Evolutionary conservation across 768 basidiomycete species (phyloP), one percentile per base, ranked within the genome.

Genomic region (Aureoboletus auriporus): DNA sequence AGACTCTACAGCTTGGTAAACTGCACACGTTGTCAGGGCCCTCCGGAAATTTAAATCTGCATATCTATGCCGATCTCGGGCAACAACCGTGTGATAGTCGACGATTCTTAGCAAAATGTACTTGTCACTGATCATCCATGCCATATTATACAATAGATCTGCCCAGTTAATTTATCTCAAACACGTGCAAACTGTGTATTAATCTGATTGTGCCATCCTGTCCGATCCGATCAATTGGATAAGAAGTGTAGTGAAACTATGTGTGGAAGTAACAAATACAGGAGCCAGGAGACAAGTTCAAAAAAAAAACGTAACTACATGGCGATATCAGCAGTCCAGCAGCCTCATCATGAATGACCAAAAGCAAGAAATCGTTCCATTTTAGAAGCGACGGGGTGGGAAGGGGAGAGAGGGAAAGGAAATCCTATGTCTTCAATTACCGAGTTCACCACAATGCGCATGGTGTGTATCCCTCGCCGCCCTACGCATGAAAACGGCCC

Each of bases 1-100:
- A 31, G 20, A 29, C 27, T 61, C 52, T 58, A 62, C 61, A 62
- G 61, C 61, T 62, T 62, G 61, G 59, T 50, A 46, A 6, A 46
- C 5, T 44, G 47, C 17, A 34, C 49, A 35, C 49, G 30, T 40
- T 23, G 20, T 23, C 20, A 23, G 20, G 20, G 33, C 11, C n/a
- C n/a, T 33, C n/a, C 47, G 48, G 49, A 46, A 40, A 56, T 47
- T 36, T 9, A 6, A 33, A 50, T 34, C 20, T 23, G 4, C 20
- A 23, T 23, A 23, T 23, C 20, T 23, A 4, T 46, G 28, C 17
- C 26, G 17, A 55, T 57, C 49, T 33, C 14, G 12, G 33, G 33
- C 20, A 23, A 23, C 20, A 23, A 23, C 2, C 4, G 20, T 28
- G 47, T 31, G 31, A 27, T 48, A 33, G 39, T 29, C 30, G 44